A percentile compares a stretch with the other conserved stretches of the same genome.
Evolutionary conservation across 257 asterid genomes (phyloP).

Genomic region (Perilla frutescens): DNA sequence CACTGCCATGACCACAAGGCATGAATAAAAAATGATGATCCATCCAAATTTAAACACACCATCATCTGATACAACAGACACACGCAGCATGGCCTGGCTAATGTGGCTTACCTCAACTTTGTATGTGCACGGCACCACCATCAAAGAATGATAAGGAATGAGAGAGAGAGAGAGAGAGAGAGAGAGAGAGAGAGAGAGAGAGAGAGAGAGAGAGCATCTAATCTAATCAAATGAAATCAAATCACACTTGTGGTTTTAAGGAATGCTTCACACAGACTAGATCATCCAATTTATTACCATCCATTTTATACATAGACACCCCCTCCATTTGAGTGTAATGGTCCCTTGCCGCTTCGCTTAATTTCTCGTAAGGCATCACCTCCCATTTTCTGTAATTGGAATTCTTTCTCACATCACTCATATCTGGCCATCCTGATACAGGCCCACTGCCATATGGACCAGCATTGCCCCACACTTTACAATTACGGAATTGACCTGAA

Average conservation of each 20-base stretch:
- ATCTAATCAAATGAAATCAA: conserved; percentile 14
- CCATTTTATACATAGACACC: conserved; percentile 90
- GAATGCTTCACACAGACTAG: conserved; percentile 85
- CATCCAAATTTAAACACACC: not conserved
- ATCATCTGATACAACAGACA: conserved; percentile 9
- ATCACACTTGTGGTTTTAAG: conserved; percentile 45
- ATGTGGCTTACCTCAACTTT: not conserved
- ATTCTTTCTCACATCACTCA: conserved; percentile 69
- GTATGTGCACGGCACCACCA: not conserved
- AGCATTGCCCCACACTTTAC: conserved; percentile 87
- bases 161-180: not conserved
- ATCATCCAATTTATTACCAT: conserved; percentile 95
- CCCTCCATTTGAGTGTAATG: conserved; percentile 80
- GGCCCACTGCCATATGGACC: conserved; percentile 78
- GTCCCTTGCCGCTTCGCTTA: conserved; percentile 67
- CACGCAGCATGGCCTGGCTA: not conserved
- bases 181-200: not conserved
- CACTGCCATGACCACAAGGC: too few species aligned
- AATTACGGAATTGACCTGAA: conserved; percentile 73
- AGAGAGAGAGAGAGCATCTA: not conserved
- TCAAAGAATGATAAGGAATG: not conserved
- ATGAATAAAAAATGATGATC: not conserved
- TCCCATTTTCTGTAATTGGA: conserved; percentile 96
- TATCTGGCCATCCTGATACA: conserved; percentile 72
- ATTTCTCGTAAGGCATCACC: conserved; percentile 57